These are phyloP conservation scores for Botryosphaeria dothidea DNA, from an alignment of 2,329 filamentous ascomycete species.

Conservation along the genomic window DNA sequence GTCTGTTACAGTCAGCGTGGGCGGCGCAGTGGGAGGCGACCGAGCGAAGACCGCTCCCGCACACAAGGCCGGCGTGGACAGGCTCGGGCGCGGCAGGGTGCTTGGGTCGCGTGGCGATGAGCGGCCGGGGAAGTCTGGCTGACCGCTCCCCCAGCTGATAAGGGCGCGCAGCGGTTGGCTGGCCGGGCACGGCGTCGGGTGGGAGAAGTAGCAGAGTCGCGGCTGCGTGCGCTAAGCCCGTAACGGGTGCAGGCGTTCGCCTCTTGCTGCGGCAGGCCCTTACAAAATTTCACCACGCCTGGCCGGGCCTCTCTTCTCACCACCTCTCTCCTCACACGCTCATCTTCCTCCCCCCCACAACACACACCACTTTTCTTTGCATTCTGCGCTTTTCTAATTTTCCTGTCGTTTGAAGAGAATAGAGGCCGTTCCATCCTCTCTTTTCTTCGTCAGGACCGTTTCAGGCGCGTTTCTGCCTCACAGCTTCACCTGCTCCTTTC, in stretches of 20 bases:
- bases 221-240: constrained; percentile 16
- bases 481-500: constrained; percentile 14
- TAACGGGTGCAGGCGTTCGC: constrained; percentile 7
- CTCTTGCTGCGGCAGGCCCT: constrained; percentile 9
- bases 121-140: background rate
- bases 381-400: constrained; percentile 38
- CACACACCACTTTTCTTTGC: constrained; percentile 34
- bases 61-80: constrained; percentile 4
- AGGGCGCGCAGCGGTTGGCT: background rate
- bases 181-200: constrained; percentile 11
- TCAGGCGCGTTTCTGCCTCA: constrained; percentile 43
- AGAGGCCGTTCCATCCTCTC: constrained; percentile 34
- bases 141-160: constrained; percentile 3
- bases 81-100: background rate
- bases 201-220: background rate
- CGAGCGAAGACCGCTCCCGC: constrained; percentile 9
- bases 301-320: constrained; percentile 24
- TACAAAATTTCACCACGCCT: constrained; percentile 19
- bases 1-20: no score
- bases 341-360: constrained; percentile 26
- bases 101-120: background rate
- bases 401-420: constrained; percentile 39
- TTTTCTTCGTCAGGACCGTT: constrained; percentile 40
- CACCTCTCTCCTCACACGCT: constrained; percentile 15
- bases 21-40: constrained; percentile 5